Conservation (phyloP, 768 basidiomycete species). For the Lanmaoa rubissima region DNA sequence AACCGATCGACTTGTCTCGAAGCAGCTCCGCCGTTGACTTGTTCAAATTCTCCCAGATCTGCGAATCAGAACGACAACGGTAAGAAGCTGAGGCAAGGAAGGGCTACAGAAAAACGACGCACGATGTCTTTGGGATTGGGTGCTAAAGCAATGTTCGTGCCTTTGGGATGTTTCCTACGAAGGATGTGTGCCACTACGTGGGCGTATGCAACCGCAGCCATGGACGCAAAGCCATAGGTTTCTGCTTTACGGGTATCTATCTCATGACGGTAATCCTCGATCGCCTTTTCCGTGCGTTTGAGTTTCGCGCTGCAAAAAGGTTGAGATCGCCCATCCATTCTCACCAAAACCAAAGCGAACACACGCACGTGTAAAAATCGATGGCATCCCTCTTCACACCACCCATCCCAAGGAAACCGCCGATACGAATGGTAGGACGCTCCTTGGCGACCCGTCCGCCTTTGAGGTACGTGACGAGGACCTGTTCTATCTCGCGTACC, state of each 20-base stretch:
- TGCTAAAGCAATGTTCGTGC: slow-evolving; percentile 68
- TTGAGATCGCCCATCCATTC: slow-evolving; percentile 3
- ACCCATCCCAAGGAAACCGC: slow-evolving; percentile 79
- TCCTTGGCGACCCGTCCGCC: slow-evolving; percentile 75
- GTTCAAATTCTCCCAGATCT: slow-evolving; percentile 93
- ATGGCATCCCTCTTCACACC: slow-evolving; percentile 89
- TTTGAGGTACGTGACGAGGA: slow-evolving; percentile 89
- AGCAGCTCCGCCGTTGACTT: slow-evolving; percentile 63
- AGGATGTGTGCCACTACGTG: slow-evolving; percentile 80
- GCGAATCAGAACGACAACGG: not conserved
- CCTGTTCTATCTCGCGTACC: slow-evolving; percentile 89
- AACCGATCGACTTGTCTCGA: slow-evolving; percentile 72
- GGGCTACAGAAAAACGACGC: slow-evolving; percentile 21
- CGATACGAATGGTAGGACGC: slow-evolving; percentile 77
- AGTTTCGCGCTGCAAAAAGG: slow-evolving; percentile 39
- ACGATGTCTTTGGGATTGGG: slow-evolving; percentile 91
- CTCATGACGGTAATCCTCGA: slow-evolving; percentile 69
- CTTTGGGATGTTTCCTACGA: slow-evolving; percentile 65
- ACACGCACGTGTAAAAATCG: slow-evolving; percentile 83
- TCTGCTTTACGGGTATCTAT: slow-evolving; percentile 78
- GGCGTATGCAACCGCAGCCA: slow-evolving; percentile 85
- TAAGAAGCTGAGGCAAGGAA: not conserved
- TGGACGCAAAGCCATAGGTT: slow-evolving; percentile 89
- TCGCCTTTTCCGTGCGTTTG: slow-evolving; percentile 65
- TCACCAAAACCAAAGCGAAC: not conserved